Conservation (phyloP, 1,139 yeast genomes). For the Yamadazyma atlantica region DNA sequence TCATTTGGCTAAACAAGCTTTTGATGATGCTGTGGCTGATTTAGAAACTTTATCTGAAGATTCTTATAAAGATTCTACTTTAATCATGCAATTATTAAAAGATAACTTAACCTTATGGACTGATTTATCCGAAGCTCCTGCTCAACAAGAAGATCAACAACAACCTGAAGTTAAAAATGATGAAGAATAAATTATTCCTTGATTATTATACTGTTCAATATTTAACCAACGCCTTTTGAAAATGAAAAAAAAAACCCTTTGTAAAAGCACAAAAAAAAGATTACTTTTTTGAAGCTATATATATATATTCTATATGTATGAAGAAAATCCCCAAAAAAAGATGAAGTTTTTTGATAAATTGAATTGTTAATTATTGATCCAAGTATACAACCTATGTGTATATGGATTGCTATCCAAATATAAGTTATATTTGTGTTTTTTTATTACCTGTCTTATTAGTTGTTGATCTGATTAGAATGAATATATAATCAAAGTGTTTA, state of each 20-base stretch:
- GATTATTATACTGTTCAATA: background rate
- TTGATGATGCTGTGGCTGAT: conserved; percentile 98
- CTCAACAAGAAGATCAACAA: conserved; percentile 54
- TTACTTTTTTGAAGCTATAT: too few relatives aligned
- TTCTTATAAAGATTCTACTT: conserved; percentile 96
- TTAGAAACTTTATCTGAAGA: conserved; percentile 96
- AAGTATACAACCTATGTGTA: background rate
- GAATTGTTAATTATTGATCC: conserved; percentile 1
- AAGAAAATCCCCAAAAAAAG: background rate
- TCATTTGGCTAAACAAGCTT: conserved; percentile 97
- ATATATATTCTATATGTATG: background rate
- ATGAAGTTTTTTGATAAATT: background rate
- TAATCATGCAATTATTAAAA: conserved; percentile 97
- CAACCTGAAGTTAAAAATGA: conserved; percentile 26
- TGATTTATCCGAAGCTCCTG: conserved; percentile 89
- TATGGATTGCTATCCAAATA: background rate
- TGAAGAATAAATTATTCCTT: conserved; percentile 18
- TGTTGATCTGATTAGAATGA: conserved; percentile 12
- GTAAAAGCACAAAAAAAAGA: background rate
- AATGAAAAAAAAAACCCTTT: background rate
- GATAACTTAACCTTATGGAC: conserved; percentile 99
- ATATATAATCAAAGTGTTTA: conserved; percentile 10
- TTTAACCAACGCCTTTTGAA: background rate
- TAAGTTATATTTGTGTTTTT: conserved; percentile 7
- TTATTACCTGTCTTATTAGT: conserved; percentile 12